phyloP scores from a whole-genome alignment of 257 asterid species.

The Parsonsia alboflavescens region DNA sequence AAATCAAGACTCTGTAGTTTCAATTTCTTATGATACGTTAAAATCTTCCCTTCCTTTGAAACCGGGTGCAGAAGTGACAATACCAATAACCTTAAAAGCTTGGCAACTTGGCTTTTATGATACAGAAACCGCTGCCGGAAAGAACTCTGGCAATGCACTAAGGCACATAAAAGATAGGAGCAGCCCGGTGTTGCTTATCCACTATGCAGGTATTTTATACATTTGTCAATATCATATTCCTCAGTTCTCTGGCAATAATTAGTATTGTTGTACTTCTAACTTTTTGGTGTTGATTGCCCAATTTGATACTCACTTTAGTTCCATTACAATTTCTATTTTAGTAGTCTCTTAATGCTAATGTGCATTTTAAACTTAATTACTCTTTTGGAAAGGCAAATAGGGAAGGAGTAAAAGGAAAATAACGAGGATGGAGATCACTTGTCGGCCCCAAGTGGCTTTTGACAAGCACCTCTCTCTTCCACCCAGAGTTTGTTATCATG shows the following conservation, averaged over 20 bases:
- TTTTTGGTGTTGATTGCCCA: neutral
- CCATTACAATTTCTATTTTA: neutral
- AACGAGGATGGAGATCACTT: neutral
- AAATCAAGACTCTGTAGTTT: constrained; percentile 87
- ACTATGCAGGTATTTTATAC: constrained; percentile 68
- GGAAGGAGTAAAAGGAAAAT: neutral
- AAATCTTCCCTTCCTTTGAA: constrained; percentile 78
- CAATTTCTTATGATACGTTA: constrained; percentile 63
- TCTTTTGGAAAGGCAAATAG: too few species aligned
- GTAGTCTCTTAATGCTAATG: neutral
- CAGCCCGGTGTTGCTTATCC: constrained; percentile 87
- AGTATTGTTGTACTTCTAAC: neutral
- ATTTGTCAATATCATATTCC: neutral
- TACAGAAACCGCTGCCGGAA: constrained; percentile 53
- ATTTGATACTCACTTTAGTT: neutral
- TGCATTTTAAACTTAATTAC: neutral
- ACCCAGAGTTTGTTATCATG: neutral
- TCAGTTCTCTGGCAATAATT: neutral
- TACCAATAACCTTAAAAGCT: constrained; percentile 84
- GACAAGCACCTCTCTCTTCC: neutral
- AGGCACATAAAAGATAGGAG: constrained; percentile 77
- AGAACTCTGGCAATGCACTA: constrained; percentile 51
- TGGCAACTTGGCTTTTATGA: constrained; percentile 83
- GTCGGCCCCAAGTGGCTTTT: neutral
- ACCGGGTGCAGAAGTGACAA: constrained; percentile 95